A percentile compares a stretch with the other conserved stretches of the same genome.
These are phyloP conservation scores for Cyanidium caldarium DNA, from an alignment of 23 red algal genomes.

Conservation along the genomic window DNA sequence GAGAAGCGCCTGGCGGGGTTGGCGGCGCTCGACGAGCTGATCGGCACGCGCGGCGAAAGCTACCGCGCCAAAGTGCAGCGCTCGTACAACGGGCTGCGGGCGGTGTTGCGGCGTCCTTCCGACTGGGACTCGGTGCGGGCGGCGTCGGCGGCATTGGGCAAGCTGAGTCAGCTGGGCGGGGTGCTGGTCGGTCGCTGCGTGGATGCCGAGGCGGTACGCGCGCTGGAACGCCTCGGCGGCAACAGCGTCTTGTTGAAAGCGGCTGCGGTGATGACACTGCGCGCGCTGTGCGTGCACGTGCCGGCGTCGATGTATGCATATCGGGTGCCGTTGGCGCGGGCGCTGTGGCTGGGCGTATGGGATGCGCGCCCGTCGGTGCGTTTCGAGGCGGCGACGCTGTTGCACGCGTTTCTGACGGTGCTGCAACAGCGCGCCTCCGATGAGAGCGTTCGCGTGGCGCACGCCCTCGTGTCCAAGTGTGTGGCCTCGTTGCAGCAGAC, in stretches of 20 bases:
- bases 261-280: constrained; percentile 20
- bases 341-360: constrained; percentile 3
- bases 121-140: constrained; percentile 15
- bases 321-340: neutral
- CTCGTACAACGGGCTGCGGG: constrained; percentile 67
- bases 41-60: constrained; percentile 43
- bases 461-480: neutral
- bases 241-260: constrained; percentile 9
- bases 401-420: constrained; percentile 2
- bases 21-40: constrained; percentile 40
- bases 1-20: constrained; percentile 55
- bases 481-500: neutral
- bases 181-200: constrained; percentile 28
- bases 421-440: constrained; percentile 1
- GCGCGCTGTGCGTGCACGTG: constrained; percentile 3
- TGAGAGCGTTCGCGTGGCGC: neutral
- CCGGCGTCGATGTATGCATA: neutral
- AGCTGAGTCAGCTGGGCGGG: constrained; percentile 18
- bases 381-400: constrained; percentile 7
- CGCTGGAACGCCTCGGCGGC: constrained; percentile 24
- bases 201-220: constrained; percentile 24
- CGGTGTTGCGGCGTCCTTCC: constrained; percentile 20
- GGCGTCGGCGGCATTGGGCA: constrained; percentile 2
- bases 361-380: constrained; percentile 9
- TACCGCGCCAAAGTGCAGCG: constrained; percentile 72